Percentiles rank a stretch among this genome's conserved stretches.
These are phyloP conservation scores for Endocalyx cinctus DNA, from an alignment of 2,329 filamentous ascomycete species.

Conservation along the genomic window DNA sequence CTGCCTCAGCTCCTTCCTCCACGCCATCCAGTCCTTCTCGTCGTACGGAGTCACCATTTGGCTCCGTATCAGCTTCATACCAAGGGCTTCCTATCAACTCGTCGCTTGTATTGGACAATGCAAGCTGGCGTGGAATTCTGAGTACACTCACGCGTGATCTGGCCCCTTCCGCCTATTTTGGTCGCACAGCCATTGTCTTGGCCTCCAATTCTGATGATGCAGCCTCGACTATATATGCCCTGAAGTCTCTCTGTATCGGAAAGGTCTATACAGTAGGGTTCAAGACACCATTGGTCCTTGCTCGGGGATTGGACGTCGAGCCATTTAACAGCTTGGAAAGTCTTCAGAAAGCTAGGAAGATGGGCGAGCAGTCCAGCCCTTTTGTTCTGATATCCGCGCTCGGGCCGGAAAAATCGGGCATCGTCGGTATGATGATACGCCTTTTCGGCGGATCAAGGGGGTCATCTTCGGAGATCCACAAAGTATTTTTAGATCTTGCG, in stretches of 20 bases:
- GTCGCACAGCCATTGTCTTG: conserved; percentile 70
- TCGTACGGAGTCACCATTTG: conserved; percentile 23
- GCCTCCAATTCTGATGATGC: conserved; percentile 71
- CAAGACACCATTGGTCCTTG: conserved; percentile 57
- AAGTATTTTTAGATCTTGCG: conserved; percentile 78
- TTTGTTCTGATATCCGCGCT: conserved; percentile 80
- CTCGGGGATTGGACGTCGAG: conserved; percentile 65
- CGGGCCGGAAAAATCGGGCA: conserved; percentile 70
- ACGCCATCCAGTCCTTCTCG: conserved; percentile 44
- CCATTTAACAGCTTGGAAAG: conserved; percentile 73
- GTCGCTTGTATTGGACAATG: conserved; percentile 71
- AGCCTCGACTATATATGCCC: conserved; percentile 71
- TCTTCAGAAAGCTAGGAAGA: conserved; percentile 47
- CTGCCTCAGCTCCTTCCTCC: conserved; percentile 41
- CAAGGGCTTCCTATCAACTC: conserved; percentile 42
- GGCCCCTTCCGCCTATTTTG: conserved; percentile 75
- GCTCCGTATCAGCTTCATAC: conserved; percentile 5
- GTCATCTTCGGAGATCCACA: conserved; percentile 40
- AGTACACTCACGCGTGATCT: conserved; percentile 77
- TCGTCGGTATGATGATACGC: conserved; percentile 73
- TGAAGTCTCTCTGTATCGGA: conserved; percentile 69
- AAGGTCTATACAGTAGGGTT: conserved; percentile 85
- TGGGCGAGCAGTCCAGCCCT: conserved; percentile 53
- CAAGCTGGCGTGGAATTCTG: conserved; percentile 79
- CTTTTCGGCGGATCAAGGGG: conserved; percentile 54